Evolutionary conservation across 352 stramenopile genomes (phyloP), one percentile per base, ranked within the genome.

Genomic region (Phytophthora quininea): DNA sequence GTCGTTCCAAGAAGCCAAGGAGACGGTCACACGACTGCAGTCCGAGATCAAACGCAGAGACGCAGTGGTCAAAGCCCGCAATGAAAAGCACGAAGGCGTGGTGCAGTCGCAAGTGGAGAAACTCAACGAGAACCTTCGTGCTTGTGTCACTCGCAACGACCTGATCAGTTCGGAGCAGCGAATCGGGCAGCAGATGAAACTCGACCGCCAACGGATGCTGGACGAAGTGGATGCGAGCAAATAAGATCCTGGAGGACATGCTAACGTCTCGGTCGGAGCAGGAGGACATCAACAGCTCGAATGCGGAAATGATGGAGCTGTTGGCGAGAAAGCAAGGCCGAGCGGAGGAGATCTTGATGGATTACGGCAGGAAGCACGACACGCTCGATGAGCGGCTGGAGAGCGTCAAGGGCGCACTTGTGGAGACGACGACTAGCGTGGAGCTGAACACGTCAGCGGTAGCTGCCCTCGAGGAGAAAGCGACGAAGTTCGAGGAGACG

Each of bases 41-140:
- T 82, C 85, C 0, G 87, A 95, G 71, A 92, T 95, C 64, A 93
- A 93, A 42, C 84, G 87, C 7, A 84, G 87, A 10, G 87, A 95
- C 50, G 85, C 87, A 0, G 76, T 95, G 29, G 74, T 91, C 12
- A 86, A 93, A 58, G 87, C 85, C 1, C 71, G 87, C 6, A 95
- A 93, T 54, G 80, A 77, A 48, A 93, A 95, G 38, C 84, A 93
- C 67, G 87, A 93, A 58, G 56, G 54, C 4, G 68, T 86, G 3
- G 74, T 95, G 50, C 87, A 95, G 58, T 67, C 74, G 4, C 81
- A 93, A 58, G 73, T 95, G 55, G 85, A 93, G 35, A 93, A 91
- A 54, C 74, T 95, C 29, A 93, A 91, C 54, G 86, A 95, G 30
- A 82, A 66, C 19, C 67, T 95, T 40, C 84, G 84, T 3, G 64